A percentile compares a stretch with the other conserved stretches of the same genome.
Evolutionary conservation across 257 asterid genomes (phyloP).

Genomic region (Ophiorrhiza pumila): DNA sequence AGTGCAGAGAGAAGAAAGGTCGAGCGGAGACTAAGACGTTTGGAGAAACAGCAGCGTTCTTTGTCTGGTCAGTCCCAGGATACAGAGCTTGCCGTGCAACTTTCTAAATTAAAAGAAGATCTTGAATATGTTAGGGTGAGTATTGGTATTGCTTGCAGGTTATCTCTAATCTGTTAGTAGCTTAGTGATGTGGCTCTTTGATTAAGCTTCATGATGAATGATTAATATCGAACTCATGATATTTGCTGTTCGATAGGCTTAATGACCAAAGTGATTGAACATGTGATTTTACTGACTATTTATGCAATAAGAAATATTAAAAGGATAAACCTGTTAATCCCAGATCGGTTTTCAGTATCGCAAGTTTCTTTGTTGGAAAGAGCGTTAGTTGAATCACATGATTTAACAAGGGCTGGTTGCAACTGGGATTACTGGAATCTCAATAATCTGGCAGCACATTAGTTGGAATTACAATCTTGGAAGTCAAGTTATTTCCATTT

Average conservation of each 20-base stretch:
- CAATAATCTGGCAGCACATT: not conserved
- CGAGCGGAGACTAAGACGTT: constrained; percentile 71
- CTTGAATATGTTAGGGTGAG: constrained; percentile 93
- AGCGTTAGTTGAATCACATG: not conserved
- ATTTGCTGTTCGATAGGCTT: not conserved
- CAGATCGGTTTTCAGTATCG: not conserved
- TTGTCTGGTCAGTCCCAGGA: constrained; percentile 62
- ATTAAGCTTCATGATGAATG: not conserved
- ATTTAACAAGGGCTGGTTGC: not conserved
- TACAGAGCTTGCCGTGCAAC: constrained; percentile 61
- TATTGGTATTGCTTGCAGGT: constrained; percentile 12
- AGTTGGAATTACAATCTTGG: not conserved
- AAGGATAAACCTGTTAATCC: not conserved
- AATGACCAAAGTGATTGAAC: not conserved
- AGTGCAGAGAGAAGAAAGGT: constrained; percentile 83
- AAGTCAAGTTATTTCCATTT: not conserved
- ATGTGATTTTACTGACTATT: not conserved
- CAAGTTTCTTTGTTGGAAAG: not conserved
- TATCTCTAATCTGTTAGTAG: not conserved
- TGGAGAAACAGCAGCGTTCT: constrained; percentile 84
- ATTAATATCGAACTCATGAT: not conserved
- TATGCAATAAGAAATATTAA: not conserved
- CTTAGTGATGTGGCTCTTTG: not conserved
- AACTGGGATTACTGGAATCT: not conserved
- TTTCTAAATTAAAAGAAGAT: constrained; percentile 73